These are phyloP conservation scores for Botryotinia globosa DNA, from an alignment of 2,329 filamentous ascomycete species.

Conservation along the genomic window DNA sequence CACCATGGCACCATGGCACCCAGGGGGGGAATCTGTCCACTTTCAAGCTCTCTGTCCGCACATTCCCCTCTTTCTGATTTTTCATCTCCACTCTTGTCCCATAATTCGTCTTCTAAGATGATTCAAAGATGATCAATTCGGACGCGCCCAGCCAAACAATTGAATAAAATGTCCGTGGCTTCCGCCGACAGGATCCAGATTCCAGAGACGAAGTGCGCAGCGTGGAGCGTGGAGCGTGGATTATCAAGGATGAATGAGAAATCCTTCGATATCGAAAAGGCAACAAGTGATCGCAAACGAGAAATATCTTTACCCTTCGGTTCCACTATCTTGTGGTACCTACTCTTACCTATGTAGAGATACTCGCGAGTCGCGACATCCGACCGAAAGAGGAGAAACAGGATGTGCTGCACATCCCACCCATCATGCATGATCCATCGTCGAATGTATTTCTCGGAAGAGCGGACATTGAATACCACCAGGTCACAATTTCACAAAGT, in stretches of 20 bases:
- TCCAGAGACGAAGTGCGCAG: neutral
- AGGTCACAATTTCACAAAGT: slow-evolving; percentile 2
- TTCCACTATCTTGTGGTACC: slow-evolving; percentile 9
- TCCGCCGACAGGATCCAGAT: slow-evolving; percentile 9
- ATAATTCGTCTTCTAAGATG: slow-evolving; percentile 22
- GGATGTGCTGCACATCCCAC: slow-evolving; percentile 6
- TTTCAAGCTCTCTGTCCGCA: slow-evolving; percentile 15
- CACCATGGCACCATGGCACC: no score
- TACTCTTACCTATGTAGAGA: no score
- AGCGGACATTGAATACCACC: slow-evolving; percentile 9
- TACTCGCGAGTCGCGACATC: no score
- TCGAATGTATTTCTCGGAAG: slow-evolving; percentile 10
- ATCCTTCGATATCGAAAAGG: neutral
- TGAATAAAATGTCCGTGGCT: slow-evolving; percentile 12
- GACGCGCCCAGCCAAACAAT: neutral
- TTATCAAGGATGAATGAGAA: neutral
- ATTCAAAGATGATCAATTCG: slow-evolving; percentile 5
- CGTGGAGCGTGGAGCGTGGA: slow-evolving; percentile 9
- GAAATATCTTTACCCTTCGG: slow-evolving; percentile 7
- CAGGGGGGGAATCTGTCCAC: slow-evolving; percentile 9
- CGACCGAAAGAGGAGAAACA: slow-evolving; percentile 11
- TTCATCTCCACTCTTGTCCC: slow-evolving; percentile 20
- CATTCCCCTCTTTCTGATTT: slow-evolving; percentile 8
- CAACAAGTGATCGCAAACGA: neutral
- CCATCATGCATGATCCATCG: neutral